These are phyloP conservation scores for Euphorbia celastroides DNA, from an alignment of 441 rosid species.

Conservation along the genomic window DNA sequence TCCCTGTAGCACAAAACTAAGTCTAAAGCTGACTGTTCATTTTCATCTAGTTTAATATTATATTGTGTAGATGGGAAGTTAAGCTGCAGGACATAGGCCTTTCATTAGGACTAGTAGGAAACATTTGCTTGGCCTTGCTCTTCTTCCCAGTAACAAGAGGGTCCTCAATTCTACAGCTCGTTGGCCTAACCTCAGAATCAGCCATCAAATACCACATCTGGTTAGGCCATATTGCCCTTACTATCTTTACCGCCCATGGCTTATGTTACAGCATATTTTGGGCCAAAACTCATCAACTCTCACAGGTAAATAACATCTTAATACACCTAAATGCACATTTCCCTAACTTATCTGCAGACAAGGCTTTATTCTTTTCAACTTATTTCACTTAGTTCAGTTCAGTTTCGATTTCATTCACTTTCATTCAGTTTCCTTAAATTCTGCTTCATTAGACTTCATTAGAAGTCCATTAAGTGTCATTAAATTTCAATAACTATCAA, in stretches of 20 bases:
- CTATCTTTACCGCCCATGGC: conserved; percentile 41
- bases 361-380: background rate
- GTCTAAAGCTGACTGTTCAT: background rate
- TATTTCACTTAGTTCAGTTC: too few relatives aligned
- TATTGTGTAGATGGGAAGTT: conserved; percentile 40
- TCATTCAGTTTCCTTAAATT: too few relatives aligned
- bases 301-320: conserved; percentile 26
- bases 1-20: background rate
- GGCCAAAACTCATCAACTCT: conserved; percentile 34
- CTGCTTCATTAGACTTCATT: too few relatives aligned
- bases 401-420: too few relatives aligned
- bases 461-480: too few relatives aligned
- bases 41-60: background rate
- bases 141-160: conserved; percentile 58
- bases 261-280: conserved; percentile 43
- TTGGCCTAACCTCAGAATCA: conserved; percentile 54
- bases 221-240: conserved; percentile 41
- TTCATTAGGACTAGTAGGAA: conserved; percentile 43
- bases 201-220: conserved; percentile 62
- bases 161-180: conserved; percentile 41
- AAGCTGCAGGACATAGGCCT: conserved; percentile 32
- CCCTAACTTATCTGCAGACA: background rate
- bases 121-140: conserved; percentile 45
- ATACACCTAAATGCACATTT: too few relatives aligned
- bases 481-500: too few relatives aligned